Evolutionary conservation across 352 stramenopile species (phyloP), one percentile per base, ranked within the genome.

Genomic region (Globisporangium rhizosaccharum): DNA sequence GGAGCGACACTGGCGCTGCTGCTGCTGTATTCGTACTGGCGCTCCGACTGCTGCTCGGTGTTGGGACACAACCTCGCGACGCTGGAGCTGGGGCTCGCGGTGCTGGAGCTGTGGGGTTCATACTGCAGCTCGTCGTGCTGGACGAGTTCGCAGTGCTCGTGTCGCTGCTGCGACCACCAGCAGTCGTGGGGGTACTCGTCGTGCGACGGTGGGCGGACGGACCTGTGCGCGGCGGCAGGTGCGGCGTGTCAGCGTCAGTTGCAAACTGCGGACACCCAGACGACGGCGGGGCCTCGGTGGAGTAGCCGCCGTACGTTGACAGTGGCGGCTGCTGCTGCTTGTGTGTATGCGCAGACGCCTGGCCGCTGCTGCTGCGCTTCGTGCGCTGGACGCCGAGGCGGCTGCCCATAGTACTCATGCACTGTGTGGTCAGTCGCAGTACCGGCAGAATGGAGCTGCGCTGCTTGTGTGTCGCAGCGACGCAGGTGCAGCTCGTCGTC

Each of bases 231-330:
- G 36, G 37, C 18, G 26, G 44, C 25, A 26, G 33, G 12, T 60
- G 54, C 28, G 11, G 47, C 23, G 10, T 20, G 17, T 59, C 53
- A 2, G 56, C 26, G 56, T 50, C 46, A 47, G 48, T 48, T 61
- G 56, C 30, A 25, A 61, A 63, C 49, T 63, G 57, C n/a, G 17
- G 26, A 7, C 15, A 3, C 18, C 18, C 41, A 18, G 41, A 3
- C 14, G 14, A 9, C 8, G 8, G 1, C 41, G 41, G 41, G 4
- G 41, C 14, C 41, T 47, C 41, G 41, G 41, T 47, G 41, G 41
- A 47, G 41, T 20, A 47, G 5, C 14, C 41, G 17, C 41, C 41
- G 18, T 23, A 18, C 18, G 41, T 18, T 20, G 28, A 33, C 6
- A 33, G 28, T 6, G 28, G 28, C 28, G 1, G 28, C 28, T 33